Evolutionary conservation across 139 green algal genomes (phyloP), one percentile per base, ranked within the genome.

Genomic region (Picochlorum costavermella): DNA sequence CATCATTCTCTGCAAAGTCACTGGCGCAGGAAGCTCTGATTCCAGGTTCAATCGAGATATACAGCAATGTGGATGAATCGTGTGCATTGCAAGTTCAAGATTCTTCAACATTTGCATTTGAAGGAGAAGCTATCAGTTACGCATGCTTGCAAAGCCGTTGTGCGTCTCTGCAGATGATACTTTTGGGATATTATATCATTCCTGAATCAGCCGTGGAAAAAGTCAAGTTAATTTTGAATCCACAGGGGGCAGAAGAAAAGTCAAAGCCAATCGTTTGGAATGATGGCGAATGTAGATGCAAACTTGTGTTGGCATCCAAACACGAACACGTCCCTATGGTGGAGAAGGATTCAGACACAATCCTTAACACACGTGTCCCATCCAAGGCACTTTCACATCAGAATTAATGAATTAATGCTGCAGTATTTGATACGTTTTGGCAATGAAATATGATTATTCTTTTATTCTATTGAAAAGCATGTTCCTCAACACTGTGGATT

Each of bases 141-240:
- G 59, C 73, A 63, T 57, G 77, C 69, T 66, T 64, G 37, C 71
- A 78, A 69, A 60, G 37, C 17, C 69, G 60, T 9, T 76, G 33
- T 17, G 49, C 60, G 29, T 68, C 50, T 20, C 48, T 63, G 11
- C 31, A 20, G 9, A 23, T 44, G 59, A 70, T 82, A 56, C 55
- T 84, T 17, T 29, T 84, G 50, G 78, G 78, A 28, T 84, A 69
- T 50, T 84, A 84, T 64, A 26, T 28, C 8, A 60, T 84, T 29
- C 76, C 78, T 1, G 26, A 70, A 75, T 31, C n/a, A 58, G n/a
- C 46, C 33, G 67, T 78, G 1, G 61, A 81, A 23, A 51, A 76
- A 0, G 63, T 70, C 11, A 60, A 73, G 26, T 44, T 84, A 23
- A 76, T 81, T 61, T 76, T 75, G 1, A 28, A 40, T 45, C 36